Evolutionary conservation across 805 yeast genomes (phyloP).

Genomic region (Hanseniaspora taiwanica): DNA sequence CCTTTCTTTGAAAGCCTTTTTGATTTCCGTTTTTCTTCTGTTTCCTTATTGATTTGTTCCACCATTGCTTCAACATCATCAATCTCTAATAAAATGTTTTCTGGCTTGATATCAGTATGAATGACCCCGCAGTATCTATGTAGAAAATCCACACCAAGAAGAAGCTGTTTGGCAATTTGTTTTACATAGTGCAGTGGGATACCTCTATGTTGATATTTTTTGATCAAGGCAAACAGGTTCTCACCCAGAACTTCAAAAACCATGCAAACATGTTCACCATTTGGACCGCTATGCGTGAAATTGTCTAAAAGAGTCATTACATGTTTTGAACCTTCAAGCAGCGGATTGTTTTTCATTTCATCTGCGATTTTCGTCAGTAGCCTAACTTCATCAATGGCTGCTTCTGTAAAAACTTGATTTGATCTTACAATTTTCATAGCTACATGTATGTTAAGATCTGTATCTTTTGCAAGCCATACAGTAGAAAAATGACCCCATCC

Average conservation of each 20-base stretch:
- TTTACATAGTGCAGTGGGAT: conserved; percentile 67
- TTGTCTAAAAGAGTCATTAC: conserved; percentile 72
- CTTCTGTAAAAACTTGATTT: conserved; percentile 81
- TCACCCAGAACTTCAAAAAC: conserved; percentile 96
- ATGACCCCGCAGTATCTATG: conserved; percentile 54
- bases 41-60: conserved; percentile 47
- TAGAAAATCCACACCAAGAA: conserved; percentile 49
- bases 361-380: conserved; percentile 55
- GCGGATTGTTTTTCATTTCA: conserved; percentile 34
- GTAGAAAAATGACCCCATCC: conserved; percentile 99
- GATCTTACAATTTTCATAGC: conserved; percentile 91
- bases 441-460: conserved; percentile 49
- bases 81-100: conserved; percentile 65
- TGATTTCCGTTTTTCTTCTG: conserved; percentile 35
- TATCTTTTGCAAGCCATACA: conserved; percentile 75
- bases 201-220: conserved; percentile 64
- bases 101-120: conserved; percentile 69
- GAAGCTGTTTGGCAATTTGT: conserved; percentile 67
- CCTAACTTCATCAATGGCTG: conserved; percentile 88
- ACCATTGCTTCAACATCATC: conserved; percentile 76
- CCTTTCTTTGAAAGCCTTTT: conserved; percentile 22
- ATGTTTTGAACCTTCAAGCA: conserved; percentile 60
- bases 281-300: conserved; percentile 76
- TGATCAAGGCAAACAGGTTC: conserved; percentile 71
- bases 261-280: conserved; percentile 92